phyloP scores from a whole-genome alignment of 257 asterid genomes.

The Nicotiana benthamiana region DNA sequence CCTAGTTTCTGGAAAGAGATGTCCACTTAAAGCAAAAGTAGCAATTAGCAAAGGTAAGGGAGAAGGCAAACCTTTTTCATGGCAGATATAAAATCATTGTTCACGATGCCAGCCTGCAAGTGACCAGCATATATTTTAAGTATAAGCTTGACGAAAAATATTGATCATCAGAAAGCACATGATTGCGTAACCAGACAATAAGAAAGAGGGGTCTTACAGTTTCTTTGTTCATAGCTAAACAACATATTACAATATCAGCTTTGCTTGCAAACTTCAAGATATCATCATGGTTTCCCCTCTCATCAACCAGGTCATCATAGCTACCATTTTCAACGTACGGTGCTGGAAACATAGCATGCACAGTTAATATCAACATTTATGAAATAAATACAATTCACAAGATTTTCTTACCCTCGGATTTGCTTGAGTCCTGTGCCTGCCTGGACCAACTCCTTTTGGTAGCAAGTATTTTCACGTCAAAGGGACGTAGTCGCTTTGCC shows the following conservation, averaged over 20 bases:
- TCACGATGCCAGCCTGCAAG: constrained; percentile 69
- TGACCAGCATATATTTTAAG: constrained; percentile 7
- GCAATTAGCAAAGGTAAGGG: no score
- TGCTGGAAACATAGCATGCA: not conserved
- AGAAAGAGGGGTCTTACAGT: constrained; percentile 40
- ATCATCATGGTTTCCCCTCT: constrained; percentile 72
- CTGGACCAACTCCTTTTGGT: constrained; percentile 82
- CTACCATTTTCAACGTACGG: not conserved
- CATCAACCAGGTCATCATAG: constrained; percentile 48
- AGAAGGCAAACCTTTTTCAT: constrained; percentile 70
- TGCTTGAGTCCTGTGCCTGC: constrained; percentile 17
- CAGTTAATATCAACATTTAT: not conserved
- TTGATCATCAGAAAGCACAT: not conserved
- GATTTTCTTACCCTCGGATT: not conserved
- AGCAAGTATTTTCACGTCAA: constrained; percentile 85
- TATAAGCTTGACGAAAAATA: not conserved
- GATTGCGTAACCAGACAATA: not conserved
- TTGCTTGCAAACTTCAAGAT: constrained; percentile 59
- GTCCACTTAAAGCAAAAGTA: no score
- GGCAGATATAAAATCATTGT: constrained; percentile 62
- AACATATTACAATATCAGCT: constrained; percentile 84
- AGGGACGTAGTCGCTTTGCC: constrained; percentile 87
- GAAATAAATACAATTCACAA: not conserved
- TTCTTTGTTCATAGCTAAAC: constrained; percentile 66
- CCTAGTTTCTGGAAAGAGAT: not conserved